Conservation (phyloP, 495 filamentous ascomycete species). For the Tuber microsphaerosporum region DNA sequence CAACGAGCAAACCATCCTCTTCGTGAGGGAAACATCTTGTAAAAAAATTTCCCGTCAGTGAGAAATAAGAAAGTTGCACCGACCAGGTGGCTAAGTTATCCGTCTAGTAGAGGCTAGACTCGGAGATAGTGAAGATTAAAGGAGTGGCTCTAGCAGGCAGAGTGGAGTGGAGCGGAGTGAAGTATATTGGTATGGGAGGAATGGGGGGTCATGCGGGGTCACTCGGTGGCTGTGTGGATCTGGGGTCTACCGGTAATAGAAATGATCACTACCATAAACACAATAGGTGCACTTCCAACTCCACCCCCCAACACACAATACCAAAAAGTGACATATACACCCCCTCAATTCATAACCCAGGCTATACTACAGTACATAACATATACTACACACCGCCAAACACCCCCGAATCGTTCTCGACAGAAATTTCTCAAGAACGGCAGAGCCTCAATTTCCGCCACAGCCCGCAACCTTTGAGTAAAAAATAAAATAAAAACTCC, state of each 20-base stretch:
- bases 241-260: too few species aligned
- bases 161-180: neutral
- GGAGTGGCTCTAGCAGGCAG: neutral
- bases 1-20: neutral
- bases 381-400: neutral
- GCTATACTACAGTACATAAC: slow-evolving; percentile 4
- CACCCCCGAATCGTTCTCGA: neutral
- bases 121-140: neutral
- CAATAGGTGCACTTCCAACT: neutral
- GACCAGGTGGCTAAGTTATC: neutral
- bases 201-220: neutral
- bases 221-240: neutral
- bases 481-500: neutral
- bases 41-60: neutral
- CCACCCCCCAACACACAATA: neutral
- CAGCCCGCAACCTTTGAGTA: neutral
- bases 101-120: neutral
- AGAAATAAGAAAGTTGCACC: neutral
- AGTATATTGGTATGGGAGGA: neutral
- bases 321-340: neutral
- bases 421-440: neutral
- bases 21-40: neutral
- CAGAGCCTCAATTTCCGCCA: neutral
- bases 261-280: too few species aligned
- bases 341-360: neutral